Evolutionary conservation across 2,329 filamentous ascomycete genomes (phyloP), one percentile per base, ranked within the genome.

Genomic region (Colletotrichum abscissum): DNA sequence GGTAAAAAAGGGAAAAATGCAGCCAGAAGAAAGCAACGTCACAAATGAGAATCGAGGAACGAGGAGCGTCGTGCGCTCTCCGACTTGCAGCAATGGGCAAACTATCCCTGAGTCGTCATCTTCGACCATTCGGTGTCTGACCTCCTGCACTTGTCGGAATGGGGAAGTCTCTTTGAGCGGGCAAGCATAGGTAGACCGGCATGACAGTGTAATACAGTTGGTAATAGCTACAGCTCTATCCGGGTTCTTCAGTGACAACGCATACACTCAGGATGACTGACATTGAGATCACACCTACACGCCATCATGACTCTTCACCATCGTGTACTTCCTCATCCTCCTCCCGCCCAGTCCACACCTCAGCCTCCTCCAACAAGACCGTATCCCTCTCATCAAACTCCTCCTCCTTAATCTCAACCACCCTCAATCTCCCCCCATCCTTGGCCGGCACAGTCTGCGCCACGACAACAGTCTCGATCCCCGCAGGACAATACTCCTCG

Each of bases 381-480:
- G 63, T 38, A n/a, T 69, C 63, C 4, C 28, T 35, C 9, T 69
- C 67, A 3, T 76, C 74, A 26, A 73, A 74, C 22, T 76, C 74
- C 28, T 75, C 74, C 22, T 76, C 69, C 26, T 76, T 76, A 26
- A 73, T 52, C 8, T 68, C 73, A 26, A 69, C 30, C 2, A 73
- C 9, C 30, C 57, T 33, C 4, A 75, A 7, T 5, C 16, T 56
- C 12, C 46, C 59, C 5, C 75, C 68, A 54, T 78, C 81, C 68
- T 79, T 80, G 46, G 79, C 80, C 6, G 85, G 86, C 81, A 98
- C 91, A 55, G 93, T 91, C 70, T 89, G 84, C 0, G 96, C 95
- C 63, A 91, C 81, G 7, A 97, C 88, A 1, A 98, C 90, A 4
- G 95, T 98, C 85, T 98, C 95, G 52, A 96, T 89, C 0, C 94